Percentiles rank a stretch among this genome's conserved stretches.
These are phyloP conservation scores for Endoconidiophora laricicola DNA, from an alignment of 2,329 filamentous ascomycete species.

Conservation along the genomic window DNA sequence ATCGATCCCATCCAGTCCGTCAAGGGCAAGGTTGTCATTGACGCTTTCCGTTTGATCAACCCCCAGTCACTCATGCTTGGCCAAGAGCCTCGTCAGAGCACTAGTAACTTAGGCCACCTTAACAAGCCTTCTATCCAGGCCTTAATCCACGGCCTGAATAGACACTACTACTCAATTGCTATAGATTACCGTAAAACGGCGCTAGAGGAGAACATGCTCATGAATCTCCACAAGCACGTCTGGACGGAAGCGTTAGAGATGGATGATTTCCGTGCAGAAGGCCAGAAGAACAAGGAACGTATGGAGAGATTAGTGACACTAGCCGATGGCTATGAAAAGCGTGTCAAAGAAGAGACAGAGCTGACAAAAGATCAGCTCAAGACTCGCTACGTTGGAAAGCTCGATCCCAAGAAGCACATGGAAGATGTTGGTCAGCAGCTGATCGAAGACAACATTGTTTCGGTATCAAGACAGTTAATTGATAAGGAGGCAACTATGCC, in stretches of 20 bases:
- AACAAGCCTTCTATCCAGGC: conserved; percentile 99
- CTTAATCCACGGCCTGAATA: conserved; percentile 91
- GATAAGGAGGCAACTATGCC: conserved; percentile 96
- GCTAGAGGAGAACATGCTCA: conserved; percentile 97
- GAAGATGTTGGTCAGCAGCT: conserved; percentile 91
- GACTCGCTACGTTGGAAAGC: conserved; percentile 96
- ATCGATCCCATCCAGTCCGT: conserved; percentile 98
- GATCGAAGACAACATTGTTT: conserved; percentile 98
- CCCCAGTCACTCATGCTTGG: conserved; percentile 95
- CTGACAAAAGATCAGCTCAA: conserved; percentile 94
- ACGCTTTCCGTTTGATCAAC: conserved; percentile 96
- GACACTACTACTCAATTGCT: conserved; percentile 97
- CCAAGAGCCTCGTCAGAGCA: conserved; percentile 93
- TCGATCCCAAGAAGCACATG: conserved; percentile 98
- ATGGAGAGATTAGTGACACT: conserved; percentile 76
- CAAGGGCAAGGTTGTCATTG: conserved; percentile 98
- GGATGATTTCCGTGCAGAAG: conserved; percentile 84
- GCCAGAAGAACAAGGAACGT: conserved; percentile 68
- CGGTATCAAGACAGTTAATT: conserved; percentile 97
- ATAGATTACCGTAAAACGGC: conserved; percentile 98
- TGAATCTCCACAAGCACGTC: conserved; percentile 99
- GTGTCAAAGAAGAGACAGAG: conserved; percentile 97
- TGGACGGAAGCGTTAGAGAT: conserved; percentile 97
- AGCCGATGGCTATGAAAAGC: conserved; percentile 93
- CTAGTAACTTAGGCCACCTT: conserved; percentile 89